A percentile compares a stretch with the other conserved stretches of the same genome.
Conservation (phyloP, 441 rosid species). For the Brassica balearica region DNA sequence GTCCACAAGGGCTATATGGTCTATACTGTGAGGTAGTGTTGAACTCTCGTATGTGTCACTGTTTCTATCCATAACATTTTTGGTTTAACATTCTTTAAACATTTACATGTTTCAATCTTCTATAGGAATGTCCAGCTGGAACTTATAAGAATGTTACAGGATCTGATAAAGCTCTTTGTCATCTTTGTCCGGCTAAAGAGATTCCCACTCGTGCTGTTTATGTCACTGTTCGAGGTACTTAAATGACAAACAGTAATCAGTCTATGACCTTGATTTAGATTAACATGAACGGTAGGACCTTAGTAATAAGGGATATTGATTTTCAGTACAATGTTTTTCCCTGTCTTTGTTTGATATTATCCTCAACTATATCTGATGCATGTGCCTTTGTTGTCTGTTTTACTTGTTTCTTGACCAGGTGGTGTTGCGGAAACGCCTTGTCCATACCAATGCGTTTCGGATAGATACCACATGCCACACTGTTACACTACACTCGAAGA, state of each 20-base stretch:
- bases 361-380: too few species aligned
- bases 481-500: constrained; percentile 92
- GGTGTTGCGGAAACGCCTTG: constrained; percentile 87
- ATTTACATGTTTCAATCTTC: constrained; percentile 18
- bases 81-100: constrained; percentile 17
- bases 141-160: constrained; percentile 86
- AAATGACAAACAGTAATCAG: too few species aligned
- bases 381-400: background rate
- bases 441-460: constrained; percentile 81
- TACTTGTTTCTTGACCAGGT: constrained; percentile 48
- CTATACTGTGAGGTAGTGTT: constrained; percentile 73
- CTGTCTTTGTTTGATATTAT: too few species aligned
- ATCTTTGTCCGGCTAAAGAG: constrained; percentile 62
- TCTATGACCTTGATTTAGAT: constrained; percentile 34
- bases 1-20: constrained; percentile 90
- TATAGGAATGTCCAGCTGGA: constrained; percentile 94
- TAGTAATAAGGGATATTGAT: too few species aligned
- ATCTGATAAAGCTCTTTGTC: constrained; percentile 71
- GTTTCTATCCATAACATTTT: constrained; percentile 9
- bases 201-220: constrained; percentile 82
- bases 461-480: constrained; percentile 89
- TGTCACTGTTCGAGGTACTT: constrained; percentile 63
- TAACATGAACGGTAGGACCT: too few species aligned
- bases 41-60: background rate
- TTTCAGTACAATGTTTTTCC: too few species aligned